Percentiles rank a stretch among this genome's conserved stretches.
Evolutionary conservation across 1,139 yeast species (phyloP).

Genomic region (Meyerozyma smithsonii): DNA sequence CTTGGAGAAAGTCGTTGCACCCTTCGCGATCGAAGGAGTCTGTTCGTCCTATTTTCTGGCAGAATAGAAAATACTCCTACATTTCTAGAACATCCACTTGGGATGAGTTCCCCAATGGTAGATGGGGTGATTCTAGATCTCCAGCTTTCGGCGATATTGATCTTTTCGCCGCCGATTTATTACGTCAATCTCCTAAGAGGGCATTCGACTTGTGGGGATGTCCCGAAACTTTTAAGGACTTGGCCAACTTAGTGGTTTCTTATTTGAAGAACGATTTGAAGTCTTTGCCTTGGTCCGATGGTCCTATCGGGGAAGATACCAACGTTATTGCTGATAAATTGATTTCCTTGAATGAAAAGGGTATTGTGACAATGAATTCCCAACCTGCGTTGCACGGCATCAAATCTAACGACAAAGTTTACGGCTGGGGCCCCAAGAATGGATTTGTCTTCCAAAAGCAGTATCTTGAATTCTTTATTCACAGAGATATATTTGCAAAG

Average conservation of each 20-base stretch:
- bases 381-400: slow-evolving; percentile 92
- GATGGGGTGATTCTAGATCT: slow-evolving; percentile 93
- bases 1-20: slow-evolving; percentile 88
- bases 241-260: slow-evolving; percentile 55
- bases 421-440: slow-evolving; percentile 95
- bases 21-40: slow-evolving; percentile 78
- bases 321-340: slow-evolving; percentile 57
- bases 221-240: slow-evolving; percentile 57
- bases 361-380: slow-evolving; percentile 81
- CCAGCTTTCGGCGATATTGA: slow-evolving; percentile 91
- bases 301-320: slow-evolving; percentile 78
- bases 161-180: slow-evolving; percentile 70
- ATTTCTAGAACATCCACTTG: slow-evolving; percentile 86
- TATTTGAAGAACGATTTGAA: slow-evolving; percentile 68
- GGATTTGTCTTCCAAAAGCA: slow-evolving; percentile 94
- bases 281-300: slow-evolving; percentile 94
- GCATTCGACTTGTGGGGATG: slow-evolving; percentile 85
- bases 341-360: slow-evolving; percentile 56
- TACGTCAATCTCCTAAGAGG: slow-evolving; percentile 74
- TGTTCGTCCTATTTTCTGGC: slow-evolving; percentile 95
- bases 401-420: slow-evolving; percentile 61
- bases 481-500: slow-evolving; percentile 45
- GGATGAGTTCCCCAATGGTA: slow-evolving; percentile 94
- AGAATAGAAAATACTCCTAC: slow-evolving; percentile 86
- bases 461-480: slow-evolving; percentile 78